A percentile compares a stretch with the other conserved stretches of the same genome.
phyloP scores from a whole-genome alignment of 164 flowering plant genomes.

The Paratinospora sagittata region DNA sequence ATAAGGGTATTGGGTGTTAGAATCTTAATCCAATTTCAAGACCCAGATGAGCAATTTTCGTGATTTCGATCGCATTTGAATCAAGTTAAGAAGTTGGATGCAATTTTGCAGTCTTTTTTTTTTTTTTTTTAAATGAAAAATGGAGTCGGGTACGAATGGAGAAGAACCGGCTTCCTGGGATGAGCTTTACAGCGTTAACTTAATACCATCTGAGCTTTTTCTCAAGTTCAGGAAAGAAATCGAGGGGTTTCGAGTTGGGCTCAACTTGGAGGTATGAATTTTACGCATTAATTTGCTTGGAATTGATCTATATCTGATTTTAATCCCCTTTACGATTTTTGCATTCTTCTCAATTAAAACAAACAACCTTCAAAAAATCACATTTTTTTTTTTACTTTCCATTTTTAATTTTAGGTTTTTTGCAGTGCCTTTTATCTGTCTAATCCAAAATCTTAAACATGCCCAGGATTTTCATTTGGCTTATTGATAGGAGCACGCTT shows the following conservation, averaged over 20 bases:
- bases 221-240: constrained; percentile 72
- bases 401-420: too few relatives aligned
- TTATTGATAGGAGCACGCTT: too few relatives aligned
- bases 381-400: too few relatives aligned
- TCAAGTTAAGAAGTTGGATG: background rate
- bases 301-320: background rate
- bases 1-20: background rate
- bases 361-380: too few relatives aligned
- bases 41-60: background rate
- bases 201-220: constrained; percentile 74
- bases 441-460: too few relatives aligned
- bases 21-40: background rate
- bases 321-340: too few relatives aligned
- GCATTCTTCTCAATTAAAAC: background rate
- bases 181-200: constrained; percentile 56
- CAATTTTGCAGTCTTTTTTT: too few relatives aligned
- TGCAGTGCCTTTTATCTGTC: too few relatives aligned
- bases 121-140: constrained; percentile 8
- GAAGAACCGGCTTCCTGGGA: constrained; percentile 66
- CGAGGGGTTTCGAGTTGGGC: constrained; percentile 59
- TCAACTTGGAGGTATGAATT: constrained; percentile 63
- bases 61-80: background rate
- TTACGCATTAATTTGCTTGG: background rate
- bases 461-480: too few relatives aligned
- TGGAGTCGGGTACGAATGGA: constrained; percentile 31